phyloP scores from a whole-genome alignment of 768 basidiomycete species.

The Russula sp. region DNA sequence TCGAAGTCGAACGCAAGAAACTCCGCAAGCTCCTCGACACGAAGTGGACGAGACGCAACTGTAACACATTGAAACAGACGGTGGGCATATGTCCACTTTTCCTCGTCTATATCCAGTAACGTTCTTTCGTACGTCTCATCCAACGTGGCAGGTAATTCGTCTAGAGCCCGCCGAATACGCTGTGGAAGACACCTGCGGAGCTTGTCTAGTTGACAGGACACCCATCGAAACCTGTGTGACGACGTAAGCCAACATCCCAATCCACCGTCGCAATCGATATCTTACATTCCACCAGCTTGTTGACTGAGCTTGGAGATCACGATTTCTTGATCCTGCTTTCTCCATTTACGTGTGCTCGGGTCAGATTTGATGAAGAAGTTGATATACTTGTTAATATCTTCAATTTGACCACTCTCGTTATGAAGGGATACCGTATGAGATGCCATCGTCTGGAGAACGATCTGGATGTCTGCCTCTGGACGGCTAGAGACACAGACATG shows the following conservation, averaged over 20 bases:
- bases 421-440: not conserved
- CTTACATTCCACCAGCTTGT: not conserved
- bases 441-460: not conserved
- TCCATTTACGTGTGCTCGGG: not conserved
- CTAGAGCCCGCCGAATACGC: not conserved
- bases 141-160: not conserved
- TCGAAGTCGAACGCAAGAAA: not conserved
- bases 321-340: not conserved
- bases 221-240: not conserved
- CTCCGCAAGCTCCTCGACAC: not conserved
- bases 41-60: not conserved
- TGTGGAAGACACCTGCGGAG: too few relatives aligned
- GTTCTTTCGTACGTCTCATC: not conserved
- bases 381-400: not conserved
- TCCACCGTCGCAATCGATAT: too few relatives aligned
- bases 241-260: not conserved
- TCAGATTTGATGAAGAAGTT: not conserved
- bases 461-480: too few relatives aligned
- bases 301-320: not conserved
- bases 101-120: not conserved
- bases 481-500: too few relatives aligned
- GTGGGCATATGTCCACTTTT: not conserved
- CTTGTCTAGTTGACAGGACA: not conserved
- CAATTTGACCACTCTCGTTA: not conserved
- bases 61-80: conserved; percentile 3